Conservation (phyloP, 257 asterid species). For the Gentiana straminea region DNA sequence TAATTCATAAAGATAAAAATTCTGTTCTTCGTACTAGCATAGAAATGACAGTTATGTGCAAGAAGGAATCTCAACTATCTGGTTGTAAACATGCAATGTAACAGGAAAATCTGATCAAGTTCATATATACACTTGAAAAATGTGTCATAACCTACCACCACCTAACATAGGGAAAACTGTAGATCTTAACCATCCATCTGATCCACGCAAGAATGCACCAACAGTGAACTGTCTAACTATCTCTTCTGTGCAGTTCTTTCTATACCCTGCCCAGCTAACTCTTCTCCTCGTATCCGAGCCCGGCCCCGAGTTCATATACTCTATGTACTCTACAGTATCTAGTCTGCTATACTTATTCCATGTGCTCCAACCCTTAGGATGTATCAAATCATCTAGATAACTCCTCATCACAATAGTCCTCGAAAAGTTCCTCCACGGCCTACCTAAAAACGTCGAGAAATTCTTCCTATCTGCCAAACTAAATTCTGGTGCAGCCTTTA, state of each 20-base stretch:
- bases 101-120: too few relatives aligned
- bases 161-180: slow-evolving; percentile 15
- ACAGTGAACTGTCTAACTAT: slow-evolving; percentile 33
- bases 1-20: too few relatives aligned
- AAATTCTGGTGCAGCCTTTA: slow-evolving; percentile 39
- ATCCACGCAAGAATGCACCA: slow-evolving; percentile 44
- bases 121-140: too few relatives aligned
- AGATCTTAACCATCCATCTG: slow-evolving; percentile 19
- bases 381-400: slow-evolving; percentile 47
- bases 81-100: too few relatives aligned
- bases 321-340: slow-evolving; percentile 51
- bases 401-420: slow-evolving; percentile 44
- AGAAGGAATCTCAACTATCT: too few relatives aligned
- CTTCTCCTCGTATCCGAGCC: slow-evolving; percentile 41
- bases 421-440: slow-evolving; percentile 76
- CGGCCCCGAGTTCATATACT: slow-evolving; percentile 53
- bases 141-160: not conserved
- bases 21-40: too few relatives aligned
- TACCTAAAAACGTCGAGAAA: slow-evolving; percentile 43
- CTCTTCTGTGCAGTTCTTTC: slow-evolving; percentile 34
- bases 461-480: slow-evolving; percentile 16
- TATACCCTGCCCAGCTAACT: slow-evolving; percentile 46
- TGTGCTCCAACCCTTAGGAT: slow-evolving; percentile 50
- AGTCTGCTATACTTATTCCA: slow-evolving; percentile 40
- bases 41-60: too few relatives aligned